These are phyloP conservation scores for Aeschynomene evenia DNA, from an alignment of 306 rosid species.

Conservation along the genomic window DNA sequence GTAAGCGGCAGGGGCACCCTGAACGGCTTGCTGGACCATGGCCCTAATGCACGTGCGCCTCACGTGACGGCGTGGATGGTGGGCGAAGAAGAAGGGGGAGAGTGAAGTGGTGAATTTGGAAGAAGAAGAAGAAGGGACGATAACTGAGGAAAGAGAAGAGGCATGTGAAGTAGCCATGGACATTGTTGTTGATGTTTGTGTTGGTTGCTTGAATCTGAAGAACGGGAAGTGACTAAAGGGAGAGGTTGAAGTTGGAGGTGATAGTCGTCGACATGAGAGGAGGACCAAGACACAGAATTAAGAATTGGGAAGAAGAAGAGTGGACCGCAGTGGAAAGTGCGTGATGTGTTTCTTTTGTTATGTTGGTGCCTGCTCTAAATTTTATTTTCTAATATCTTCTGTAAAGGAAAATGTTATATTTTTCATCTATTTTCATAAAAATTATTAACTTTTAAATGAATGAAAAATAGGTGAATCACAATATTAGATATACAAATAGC, in stretches of 20 bases:
- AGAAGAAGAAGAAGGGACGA: slow-evolving; percentile 24
- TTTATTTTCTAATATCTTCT: no score
- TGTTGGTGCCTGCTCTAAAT: no score
- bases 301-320: neutral
- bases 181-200: neutral
- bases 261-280: neutral
- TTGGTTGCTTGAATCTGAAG: neutral
- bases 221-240: neutral
- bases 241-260: neutral
- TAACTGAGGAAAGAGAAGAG: slow-evolving; percentile 38
- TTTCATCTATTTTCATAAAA: no score
- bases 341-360: no score
- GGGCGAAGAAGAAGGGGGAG: neutral
- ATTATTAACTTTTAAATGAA: no score
- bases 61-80: neutral
- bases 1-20: slow-evolving; percentile 84
- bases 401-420: no score
- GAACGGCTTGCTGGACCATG: slow-evolving; percentile 81
- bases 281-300: neutral
- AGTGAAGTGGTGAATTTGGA: slow-evolving; percentile 27
- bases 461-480: no score
- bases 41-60: slow-evolving; percentile 20
- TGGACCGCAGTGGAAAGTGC: neutral
- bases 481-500: no score
- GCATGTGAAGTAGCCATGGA: slow-evolving; percentile 19